Base-by-base conservation (phyloP, 148 eudicot species). In the Heliosperma pusillum region DNA sequence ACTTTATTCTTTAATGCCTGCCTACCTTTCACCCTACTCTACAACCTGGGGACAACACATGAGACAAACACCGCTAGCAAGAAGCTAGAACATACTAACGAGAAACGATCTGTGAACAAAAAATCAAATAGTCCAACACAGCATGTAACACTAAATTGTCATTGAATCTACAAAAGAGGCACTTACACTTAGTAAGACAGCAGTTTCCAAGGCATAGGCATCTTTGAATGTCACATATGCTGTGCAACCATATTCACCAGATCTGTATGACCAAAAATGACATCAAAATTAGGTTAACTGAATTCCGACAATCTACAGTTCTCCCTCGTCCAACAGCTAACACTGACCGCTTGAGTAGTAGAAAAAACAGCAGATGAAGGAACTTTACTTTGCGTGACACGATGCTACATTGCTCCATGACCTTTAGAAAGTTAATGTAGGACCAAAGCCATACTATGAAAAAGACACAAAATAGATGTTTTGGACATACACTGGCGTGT, bases 121-220 rank as follows among this genome's bases (percentile, higher is more conserved):
- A 7, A 30, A 47, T 16, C 13, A 47, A 4, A 58, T 11, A 58
- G 53, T 26, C 30, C 17, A 33, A 79, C 47, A 29, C 11, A 19
- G 44, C 0, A 29, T 26, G 24, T 16, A 6, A 40, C 16, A 65
- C 24, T 6, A 24, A 65, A 22, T 27, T 27, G 5, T 26, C 50
- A 71, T 33, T 55, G 70, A 5, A 65, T 56, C 40, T 19, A 12
- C 10, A 3, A 26, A 30, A 52, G 70, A 33, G 25, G 56, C 67
- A 80, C 96, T 76, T 86, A 89, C 96, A 82, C 89, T 89, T 79
- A 91, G 91, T 80, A 89, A 76, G 69, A 85, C 78, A 55, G 96
- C 96, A 80, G 92, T 89, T 83, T 91, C 88, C 88, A 89, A 80
- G 33, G 88, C 87, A 82, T 87, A 86, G 75, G 91, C 86, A 82